These are phyloP conservation scores for Gastroboletus turbinatus DNA, from an alignment of 1,284 basidiomycete species.

Conservation along the genomic window DNA sequence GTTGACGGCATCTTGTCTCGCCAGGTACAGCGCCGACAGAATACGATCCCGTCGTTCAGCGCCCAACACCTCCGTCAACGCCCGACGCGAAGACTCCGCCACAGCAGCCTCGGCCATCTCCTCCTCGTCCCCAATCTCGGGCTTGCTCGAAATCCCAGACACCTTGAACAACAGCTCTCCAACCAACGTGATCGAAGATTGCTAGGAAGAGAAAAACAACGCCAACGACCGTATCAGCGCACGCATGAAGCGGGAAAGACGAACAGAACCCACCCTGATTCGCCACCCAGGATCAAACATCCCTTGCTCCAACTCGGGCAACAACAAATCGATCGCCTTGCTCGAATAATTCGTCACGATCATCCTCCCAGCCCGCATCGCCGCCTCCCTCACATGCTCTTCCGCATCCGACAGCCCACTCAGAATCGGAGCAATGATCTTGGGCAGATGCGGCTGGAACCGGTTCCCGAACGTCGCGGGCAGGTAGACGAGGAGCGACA, in stretches of 20 bases:
- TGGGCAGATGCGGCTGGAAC: slow-evolving; percentile 94
- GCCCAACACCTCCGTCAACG: slow-evolving; percentile 87
- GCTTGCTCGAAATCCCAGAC: slow-evolving; percentile 95
- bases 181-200: slow-evolving; percentile 93
- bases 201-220: slow-evolving; percentile 41
- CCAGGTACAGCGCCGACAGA: slow-evolving; percentile 88
- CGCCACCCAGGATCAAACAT: slow-evolving; percentile 97
- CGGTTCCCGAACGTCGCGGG: slow-evolving; percentile 95
- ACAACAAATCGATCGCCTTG: slow-evolving; percentile 89
- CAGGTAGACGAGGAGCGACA: slow-evolving; percentile 95
- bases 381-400: slow-evolving; percentile 93
- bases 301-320: slow-evolving; percentile 93
- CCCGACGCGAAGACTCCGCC: slow-evolving; percentile 80
- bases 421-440: slow-evolving; percentile 93
- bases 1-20: slow-evolving; percentile 91
- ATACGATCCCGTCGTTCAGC: slow-evolving; percentile 88
- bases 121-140: slow-evolving; percentile 81
- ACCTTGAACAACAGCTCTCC: slow-evolving; percentile 97
- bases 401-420: slow-evolving; percentile 91
- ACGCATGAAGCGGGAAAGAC: background rate
- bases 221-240: background rate
- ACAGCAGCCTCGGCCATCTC: slow-evolving; percentile 62
- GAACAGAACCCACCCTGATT: slow-evolving; percentile 69
- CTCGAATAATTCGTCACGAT: slow-evolving; percentile 94
- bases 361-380: slow-evolving; percentile 99